Percentiles rank a stretch among this genome's conserved stretches.
Evolutionary conservation across 1,284 basidiomycete species (phyloP).

Genomic region (Erythrobasidium hasegawianum): DNA sequence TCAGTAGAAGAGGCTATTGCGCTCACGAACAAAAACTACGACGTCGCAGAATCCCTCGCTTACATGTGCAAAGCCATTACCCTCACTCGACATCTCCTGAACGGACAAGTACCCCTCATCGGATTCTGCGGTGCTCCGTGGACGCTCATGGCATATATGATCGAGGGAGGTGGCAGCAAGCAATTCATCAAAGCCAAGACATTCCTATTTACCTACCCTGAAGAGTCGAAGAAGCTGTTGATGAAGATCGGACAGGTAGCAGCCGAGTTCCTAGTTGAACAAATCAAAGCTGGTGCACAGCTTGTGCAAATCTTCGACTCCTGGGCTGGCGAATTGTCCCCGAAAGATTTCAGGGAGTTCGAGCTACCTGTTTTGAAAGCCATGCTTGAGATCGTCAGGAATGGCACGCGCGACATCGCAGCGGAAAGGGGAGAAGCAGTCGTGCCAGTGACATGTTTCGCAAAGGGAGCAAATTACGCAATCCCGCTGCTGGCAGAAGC

Average conservation of each 20-base stretch:
- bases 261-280: slow-evolving; percentile 79
- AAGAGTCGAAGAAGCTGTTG: slow-evolving; percentile 71
- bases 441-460: slow-evolving; percentile 82
- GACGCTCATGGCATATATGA: slow-evolving; percentile 96
- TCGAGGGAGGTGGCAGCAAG: slow-evolving; percentile 86
- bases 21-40: slow-evolving; percentile 59
- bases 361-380: slow-evolving; percentile 56
- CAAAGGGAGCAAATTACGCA: slow-evolving; percentile 75
- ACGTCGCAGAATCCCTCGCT: slow-evolving; percentile 73
- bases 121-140: slow-evolving; percentile 94
- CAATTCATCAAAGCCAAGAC: slow-evolving; percentile 82
- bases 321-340: slow-evolving; percentile 84
- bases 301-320: slow-evolving; percentile 94
- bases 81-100: slow-evolving; percentile 67
- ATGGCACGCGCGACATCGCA: slow-evolving; percentile 17
- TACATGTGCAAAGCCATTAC: slow-evolving; percentile 91
- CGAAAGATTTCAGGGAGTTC: slow-evolving; percentile 74
- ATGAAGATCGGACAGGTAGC: slow-evolving; percentile 75
- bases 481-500: slow-evolving; percentile 51
- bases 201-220: slow-evolving; percentile 85
- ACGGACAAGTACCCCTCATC: slow-evolving; percentile 84
- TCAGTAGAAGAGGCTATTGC: slow-evolving; percentile 67
- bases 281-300: slow-evolving; percentile 87
- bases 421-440: slow-evolving; percentile 43
- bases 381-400: slow-evolving; percentile 5